A percentile compares a stretch with the other conserved stretches of the same genome.
These are phyloP conservation scores for Lactarius sanguifluus DNA, from an alignment of 768 basidiomycete genomes.

Conservation along the genomic window DNA sequence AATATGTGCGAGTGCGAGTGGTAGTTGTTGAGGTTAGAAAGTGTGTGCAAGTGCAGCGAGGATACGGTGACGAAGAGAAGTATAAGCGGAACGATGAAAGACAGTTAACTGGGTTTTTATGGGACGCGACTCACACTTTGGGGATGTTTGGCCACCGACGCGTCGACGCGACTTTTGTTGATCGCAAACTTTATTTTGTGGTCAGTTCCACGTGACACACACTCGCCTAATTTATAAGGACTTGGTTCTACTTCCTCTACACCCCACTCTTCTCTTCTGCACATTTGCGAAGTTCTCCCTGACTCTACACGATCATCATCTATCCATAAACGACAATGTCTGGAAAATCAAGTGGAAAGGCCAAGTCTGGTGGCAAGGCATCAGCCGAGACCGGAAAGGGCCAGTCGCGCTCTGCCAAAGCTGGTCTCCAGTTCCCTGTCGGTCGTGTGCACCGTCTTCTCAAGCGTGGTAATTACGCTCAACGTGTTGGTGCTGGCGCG, in stretches of 20 bases:
- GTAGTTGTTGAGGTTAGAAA: background rate
- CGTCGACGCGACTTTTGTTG: conserved; percentile 41
- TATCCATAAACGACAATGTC: conserved; percentile 36
- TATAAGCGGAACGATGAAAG: conserved; percentile 28
- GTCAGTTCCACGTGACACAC: conserved; percentile 17
- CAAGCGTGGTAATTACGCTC: conserved; percentile 83
- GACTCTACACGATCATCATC: background rate
- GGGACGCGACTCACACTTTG: conserved; percentile 37
- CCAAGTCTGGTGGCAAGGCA: conserved; percentile 56
- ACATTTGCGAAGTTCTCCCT: conserved; percentile 7
- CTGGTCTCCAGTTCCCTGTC: conserved; percentile 85
- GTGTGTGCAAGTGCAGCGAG: conserved; percentile 16
- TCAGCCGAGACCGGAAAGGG: conserved; percentile 50
- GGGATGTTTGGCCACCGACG: conserved; percentile 39
- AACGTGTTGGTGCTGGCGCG: conserved; percentile 86
- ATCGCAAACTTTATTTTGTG: conserved; percentile 33
- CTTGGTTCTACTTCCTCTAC: background rate
- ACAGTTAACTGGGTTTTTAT: conserved; percentile 34
- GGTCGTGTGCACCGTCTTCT: conserved; percentile 91
- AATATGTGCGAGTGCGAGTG: conserved; percentile 29
- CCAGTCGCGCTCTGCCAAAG: conserved; percentile 70
- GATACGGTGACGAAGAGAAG: conserved; percentile 7
- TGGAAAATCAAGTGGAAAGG: conserved; percentile 56
- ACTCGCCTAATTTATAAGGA: conserved; percentile 14
- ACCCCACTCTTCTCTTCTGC: conserved; percentile 21